phyloP scores from a whole-genome alignment of 164 flowering plant genomes.

The Taxillus chinensis region DNA sequence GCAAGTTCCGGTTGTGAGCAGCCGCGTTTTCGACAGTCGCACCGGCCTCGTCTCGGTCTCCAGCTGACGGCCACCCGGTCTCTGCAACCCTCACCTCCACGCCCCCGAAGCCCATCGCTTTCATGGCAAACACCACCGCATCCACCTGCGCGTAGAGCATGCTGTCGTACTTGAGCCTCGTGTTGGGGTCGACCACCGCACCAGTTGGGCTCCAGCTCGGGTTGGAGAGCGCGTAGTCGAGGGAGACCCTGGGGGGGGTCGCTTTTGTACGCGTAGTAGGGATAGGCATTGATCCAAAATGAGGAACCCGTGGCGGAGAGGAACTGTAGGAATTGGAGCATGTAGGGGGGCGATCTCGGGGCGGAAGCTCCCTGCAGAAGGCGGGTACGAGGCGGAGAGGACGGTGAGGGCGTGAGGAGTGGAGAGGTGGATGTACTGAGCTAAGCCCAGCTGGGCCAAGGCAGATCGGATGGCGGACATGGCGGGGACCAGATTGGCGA shows the following conservation, averaged over 20 bases:
- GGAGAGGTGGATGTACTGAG: constrained; percentile 52
- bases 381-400: constrained; percentile 60
- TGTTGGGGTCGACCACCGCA: constrained; percentile 73
- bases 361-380: constrained; percentile 68
- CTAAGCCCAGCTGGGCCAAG: constrained; percentile 46
- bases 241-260: constrained; percentile 32
- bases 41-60: constrained; percentile 65
- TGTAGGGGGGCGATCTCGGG: constrained; percentile 30
- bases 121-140: constrained; percentile 61
- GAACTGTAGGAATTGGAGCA: constrained; percentile 50
- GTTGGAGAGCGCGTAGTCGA: constrained; percentile 70
- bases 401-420: constrained; percentile 60
- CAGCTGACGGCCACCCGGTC: constrained; percentile 97
- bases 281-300: constrained; percentile 95
- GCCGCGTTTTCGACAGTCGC: constrained; percentile 70
- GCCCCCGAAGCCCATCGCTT: constrained; percentile 51
- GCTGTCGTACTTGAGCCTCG: constrained; percentile 71
- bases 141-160: constrained; percentile 93
- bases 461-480: constrained; percentile 53
- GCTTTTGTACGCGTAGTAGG: constrained; percentile 81
- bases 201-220: constrained; percentile 18
- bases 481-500: constrained; percentile 55
- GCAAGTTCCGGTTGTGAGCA: constrained; percentile 53
- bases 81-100: constrained; percentile 77
- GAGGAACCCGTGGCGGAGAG: constrained; percentile 49